Percentiles rank a stretch among this genome's conserved stretches.
Evolutionary conservation across 352 stramenopile genomes (phyloP).

Genomic region (Phytopythium kandeliae): DNA sequence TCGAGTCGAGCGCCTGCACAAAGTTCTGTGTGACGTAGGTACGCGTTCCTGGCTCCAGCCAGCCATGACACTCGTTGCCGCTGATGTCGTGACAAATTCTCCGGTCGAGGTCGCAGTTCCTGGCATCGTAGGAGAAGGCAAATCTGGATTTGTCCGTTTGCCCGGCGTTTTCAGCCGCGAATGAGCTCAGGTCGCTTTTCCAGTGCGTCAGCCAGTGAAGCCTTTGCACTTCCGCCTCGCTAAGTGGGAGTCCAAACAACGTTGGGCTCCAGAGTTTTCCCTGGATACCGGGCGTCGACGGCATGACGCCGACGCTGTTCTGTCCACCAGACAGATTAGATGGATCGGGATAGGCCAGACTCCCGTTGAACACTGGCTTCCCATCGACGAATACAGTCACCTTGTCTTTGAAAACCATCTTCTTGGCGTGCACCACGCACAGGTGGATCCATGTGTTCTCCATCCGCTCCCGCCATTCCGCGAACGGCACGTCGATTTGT

Average conservation of each 20-base stretch:
- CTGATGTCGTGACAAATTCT: slow-evolving; percentile 67
- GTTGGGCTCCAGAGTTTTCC: slow-evolving; percentile 75
- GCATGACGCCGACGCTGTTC: slow-evolving; percentile 64
- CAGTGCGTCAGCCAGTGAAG: slow-evolving; percentile 75
- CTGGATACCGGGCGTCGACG: slow-evolving; percentile 40
- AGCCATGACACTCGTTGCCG: slow-evolving; percentile 68
- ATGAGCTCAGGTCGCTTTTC: slow-evolving; percentile 58
- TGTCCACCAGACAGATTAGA: slow-evolving; percentile 59
- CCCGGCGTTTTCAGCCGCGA: slow-evolving; percentile 54
- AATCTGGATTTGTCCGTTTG: slow-evolving; percentile 74
- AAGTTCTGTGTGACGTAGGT: slow-evolving; percentile 57
- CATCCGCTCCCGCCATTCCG: slow-evolving; percentile 38
- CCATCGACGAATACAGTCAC: slow-evolving; percentile 67
- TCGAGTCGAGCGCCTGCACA: slow-evolving; percentile 50
- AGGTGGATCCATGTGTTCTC: slow-evolving; percentile 60
- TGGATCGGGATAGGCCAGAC: slow-evolving; percentile 68
- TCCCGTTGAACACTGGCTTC: slow-evolving; percentile 46
- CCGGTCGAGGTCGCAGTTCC: slow-evolving; percentile 50
- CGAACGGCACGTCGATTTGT: slow-evolving; percentile 59
- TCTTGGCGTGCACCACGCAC: slow-evolving; percentile 79
- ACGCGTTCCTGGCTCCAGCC: slow-evolving; percentile 62
- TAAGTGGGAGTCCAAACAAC: slow-evolving; percentile 60
- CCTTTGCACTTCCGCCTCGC: slow-evolving; percentile 55
- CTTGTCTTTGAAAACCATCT: slow-evolving; percentile 89
- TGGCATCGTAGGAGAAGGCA: slow-evolving; percentile 74